These are phyloP conservation scores for Akanthomyces dipterigenus DNA, from an alignment of 2,329 filamentous ascomycete species.

Conservation along the genomic window DNA sequence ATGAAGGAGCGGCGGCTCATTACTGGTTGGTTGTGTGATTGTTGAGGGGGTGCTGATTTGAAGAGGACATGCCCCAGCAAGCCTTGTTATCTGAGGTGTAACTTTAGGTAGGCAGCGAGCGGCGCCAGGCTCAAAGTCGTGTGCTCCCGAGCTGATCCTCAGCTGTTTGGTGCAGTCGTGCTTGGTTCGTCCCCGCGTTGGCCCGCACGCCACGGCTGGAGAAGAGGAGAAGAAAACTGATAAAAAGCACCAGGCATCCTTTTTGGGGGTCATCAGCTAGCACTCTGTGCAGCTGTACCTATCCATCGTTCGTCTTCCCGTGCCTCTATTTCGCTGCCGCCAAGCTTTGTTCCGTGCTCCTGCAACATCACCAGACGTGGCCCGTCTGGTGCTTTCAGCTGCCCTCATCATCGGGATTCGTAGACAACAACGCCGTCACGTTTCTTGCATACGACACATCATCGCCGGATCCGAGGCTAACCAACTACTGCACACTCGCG, in stretches of 20 bases:
- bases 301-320: neutral
- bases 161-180: neutral
- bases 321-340: neutral
- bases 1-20: neutral
- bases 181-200: neutral
- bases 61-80: neutral
- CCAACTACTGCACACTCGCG: neutral
- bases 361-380: neutral
- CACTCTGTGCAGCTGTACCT: neutral
- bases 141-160: conserved; percentile 1
- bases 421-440: neutral
- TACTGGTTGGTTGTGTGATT: neutral
- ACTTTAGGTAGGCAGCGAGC: neutral
- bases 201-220: neutral
- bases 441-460: neutral
- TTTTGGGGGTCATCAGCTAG: too few relatives aligned
- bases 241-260: neutral
- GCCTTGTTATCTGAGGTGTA: neutral
- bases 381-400: too few relatives aligned
- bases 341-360: neutral
- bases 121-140: neutral
- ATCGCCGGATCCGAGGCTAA: neutral
- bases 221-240: neutral
- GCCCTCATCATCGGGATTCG: neutral
- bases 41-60: neutral